phyloP scores from a whole-genome alignment of 73 alveolate genomes.

The Paramecium pentaurelia region DNA sequence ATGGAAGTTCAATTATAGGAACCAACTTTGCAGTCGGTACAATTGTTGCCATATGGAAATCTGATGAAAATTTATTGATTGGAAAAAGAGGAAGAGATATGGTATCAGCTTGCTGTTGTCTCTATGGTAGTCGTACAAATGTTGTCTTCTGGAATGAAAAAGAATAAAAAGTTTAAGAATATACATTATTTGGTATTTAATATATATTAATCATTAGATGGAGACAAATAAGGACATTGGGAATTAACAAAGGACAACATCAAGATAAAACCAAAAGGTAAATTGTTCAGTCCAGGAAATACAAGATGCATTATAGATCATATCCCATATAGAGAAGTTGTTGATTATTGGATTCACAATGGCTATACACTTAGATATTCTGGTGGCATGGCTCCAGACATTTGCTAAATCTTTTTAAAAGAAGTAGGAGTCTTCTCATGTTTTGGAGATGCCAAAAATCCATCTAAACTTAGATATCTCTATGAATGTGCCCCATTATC shows the following conservation, averaged over 20 bases:
- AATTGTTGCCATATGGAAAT: slow-evolving; percentile 74
- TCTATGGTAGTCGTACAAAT: slow-evolving; percentile 79
- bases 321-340: slow-evolving; percentile 66
- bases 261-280: slow-evolving; percentile 67
- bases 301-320: slow-evolving; percentile 77
- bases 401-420: slow-evolving; percentile 84
- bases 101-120: slow-evolving; percentile 69
- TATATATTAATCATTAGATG: neutral
- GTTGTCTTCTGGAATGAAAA: slow-evolving; percentile 63
- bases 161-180: slow-evolving; percentile 62
- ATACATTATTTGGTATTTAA: slow-evolving; percentile 50
- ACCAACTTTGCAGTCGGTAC: slow-evolving; percentile 79
- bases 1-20: slow-evolving; percentile 76
- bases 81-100: slow-evolving; percentile 71
- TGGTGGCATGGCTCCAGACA: slow-evolving; percentile 91
- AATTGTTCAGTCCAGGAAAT: slow-evolving; percentile 88
- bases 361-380: slow-evolving; percentile 86
- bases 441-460: slow-evolving; percentile 66
- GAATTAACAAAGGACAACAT: slow-evolving; percentile 71
- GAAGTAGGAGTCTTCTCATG: slow-evolving; percentile 82
- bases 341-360: slow-evolving; percentile 74
- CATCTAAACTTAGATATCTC: slow-evolving; percentile 61
- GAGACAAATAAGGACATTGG: slow-evolving; percentile 63
- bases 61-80: slow-evolving; percentile 54
- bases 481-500: slow-evolving; percentile 89